phyloP scores from a whole-genome alignment of 495 filamentous ascomycete species.

The Aspergillus baeticus region DNA sequence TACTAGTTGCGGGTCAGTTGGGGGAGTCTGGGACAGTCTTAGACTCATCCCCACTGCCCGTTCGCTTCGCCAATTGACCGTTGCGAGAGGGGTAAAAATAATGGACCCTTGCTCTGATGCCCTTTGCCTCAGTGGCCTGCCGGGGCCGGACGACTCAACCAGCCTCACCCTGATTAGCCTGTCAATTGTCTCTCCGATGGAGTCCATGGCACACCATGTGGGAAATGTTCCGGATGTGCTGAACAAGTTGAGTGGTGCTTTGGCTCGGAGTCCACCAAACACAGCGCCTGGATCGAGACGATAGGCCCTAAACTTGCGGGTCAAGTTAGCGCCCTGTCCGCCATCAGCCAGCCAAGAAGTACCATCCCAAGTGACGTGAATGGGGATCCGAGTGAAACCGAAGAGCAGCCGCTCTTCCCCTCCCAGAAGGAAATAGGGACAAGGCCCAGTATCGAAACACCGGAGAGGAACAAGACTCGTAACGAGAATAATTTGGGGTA shows the following conservation, averaged over 20 bases:
- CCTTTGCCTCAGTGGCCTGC: background rate
- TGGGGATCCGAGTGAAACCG: background rate
- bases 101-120: constrained; percentile 21
- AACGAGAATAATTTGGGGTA: too few species aligned
- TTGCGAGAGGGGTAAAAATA: constrained; percentile 19
- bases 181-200: constrained; percentile 10
- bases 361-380: constrained; percentile 11
- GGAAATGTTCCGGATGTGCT: constrained; percentile 22
- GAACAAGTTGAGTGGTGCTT: constrained; percentile 17
- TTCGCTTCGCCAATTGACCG: constrained; percentile 20
- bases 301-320: constrained; percentile 15
- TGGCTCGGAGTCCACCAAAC: constrained; percentile 29
- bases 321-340: constrained; percentile 20
- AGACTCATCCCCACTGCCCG: constrained; percentile 16
- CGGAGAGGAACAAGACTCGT: too few species aligned
- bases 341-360: constrained; percentile 19
- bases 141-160: constrained; percentile 18
- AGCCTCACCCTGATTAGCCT: constrained; percentile 10
- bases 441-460: background rate
- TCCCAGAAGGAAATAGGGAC: background rate
- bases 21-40: constrained; percentile 19
- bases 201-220: constrained; percentile 22
- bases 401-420: background rate
- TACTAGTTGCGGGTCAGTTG: constrained; percentile 16
- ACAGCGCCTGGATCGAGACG: constrained; percentile 21